Base-by-base conservation (phyloP, 2,329 filamentous ascomycete species). In the Neofusicoccum sp. region DNA sequence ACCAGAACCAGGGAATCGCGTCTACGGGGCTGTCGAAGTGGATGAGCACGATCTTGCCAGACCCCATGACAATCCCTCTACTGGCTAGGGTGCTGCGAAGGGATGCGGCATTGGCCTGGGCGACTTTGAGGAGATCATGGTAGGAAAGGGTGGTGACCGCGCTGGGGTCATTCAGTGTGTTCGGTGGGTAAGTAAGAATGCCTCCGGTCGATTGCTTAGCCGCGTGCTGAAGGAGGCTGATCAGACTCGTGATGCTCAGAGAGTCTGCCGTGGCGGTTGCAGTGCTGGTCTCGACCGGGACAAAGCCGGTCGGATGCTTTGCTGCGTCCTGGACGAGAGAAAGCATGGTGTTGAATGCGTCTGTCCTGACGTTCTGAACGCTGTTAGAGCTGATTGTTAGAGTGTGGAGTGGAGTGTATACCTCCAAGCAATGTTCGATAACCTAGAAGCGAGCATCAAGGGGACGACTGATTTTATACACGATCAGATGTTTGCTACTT, bases 1-100 rank as follows among this genome's bases (percentile, higher is more conserved):
- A 22, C 43, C 56, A 60, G 41, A 37, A 60, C 56, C 56, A 60
- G 33, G 45, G 39, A 12, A 60, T 60, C 11, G 34, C n/a, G 41
- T 60, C 56, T 11, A 28, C 39, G 8, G 39, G 37, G 28, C 43
- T 49, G 6, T 60, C 56, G 31, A 60, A 49, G 45, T 60, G 56
- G 31, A 60, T 34, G 36, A 52, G 48, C 6, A 52, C 48, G 29
- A 45, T 28, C 43, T 45, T 45, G 5, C 43, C 43, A 22, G 43
- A 22, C 29, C n/a, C 4, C n/a, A 45, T n/a, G n/a, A 22, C 9
- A 22, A 45, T 4, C 7, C 43, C 43, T 22, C 43, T 22, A 22
- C 43, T 45, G 5, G 43, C 43, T 5, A 45, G 43, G 14, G n/a
- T 45, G 43, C 43, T 45, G 43, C n/a, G 43, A 6, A 45, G 43